These are phyloP conservation scores for Schizochytrium sp. DNA, from an alignment of 108 stramenopile genomes.

Conservation along the genomic window DNA sequence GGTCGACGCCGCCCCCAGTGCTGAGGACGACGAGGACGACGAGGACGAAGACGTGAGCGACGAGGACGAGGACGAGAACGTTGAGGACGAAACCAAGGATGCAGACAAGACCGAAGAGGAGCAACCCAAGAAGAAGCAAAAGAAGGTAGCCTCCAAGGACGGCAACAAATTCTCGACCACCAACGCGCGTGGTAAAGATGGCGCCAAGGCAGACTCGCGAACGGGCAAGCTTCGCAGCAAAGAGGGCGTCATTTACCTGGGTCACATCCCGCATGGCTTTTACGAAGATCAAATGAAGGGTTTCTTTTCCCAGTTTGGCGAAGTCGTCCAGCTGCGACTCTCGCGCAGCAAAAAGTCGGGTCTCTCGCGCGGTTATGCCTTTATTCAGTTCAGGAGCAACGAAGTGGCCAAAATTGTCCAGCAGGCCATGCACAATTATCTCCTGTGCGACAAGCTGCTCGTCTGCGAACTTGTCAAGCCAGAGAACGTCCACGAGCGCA, in stretches of 20 bases:
- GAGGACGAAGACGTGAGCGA: background rate
- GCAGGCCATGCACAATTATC: conserved; percentile 88
- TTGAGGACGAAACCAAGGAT: background rate
- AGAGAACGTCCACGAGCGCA: conserved; percentile 23
- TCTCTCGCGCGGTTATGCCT: conserved; percentile 78
- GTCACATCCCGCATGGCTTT: conserved; percentile 84
- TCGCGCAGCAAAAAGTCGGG: conserved; percentile 75
- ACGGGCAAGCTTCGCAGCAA: background rate
- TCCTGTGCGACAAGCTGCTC: conserved; percentile 72
- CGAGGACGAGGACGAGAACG: background rate
- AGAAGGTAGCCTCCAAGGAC: background rate
- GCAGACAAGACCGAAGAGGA: background rate
- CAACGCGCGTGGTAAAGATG: too few relatives aligned
- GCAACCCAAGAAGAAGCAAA: background rate
- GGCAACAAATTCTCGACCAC: background rate
- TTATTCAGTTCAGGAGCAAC: conserved; percentile 71
- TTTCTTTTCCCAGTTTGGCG: conserved; percentile 90
- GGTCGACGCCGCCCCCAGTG: background rate
- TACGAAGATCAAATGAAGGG: conserved; percentile 75
- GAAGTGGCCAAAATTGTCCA: conserved; percentile 83
- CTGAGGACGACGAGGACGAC: background rate
- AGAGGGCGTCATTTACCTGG: conserved; percentile 76
- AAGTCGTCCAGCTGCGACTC: conserved; percentile 63
- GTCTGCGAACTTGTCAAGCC: conserved; percentile 73
- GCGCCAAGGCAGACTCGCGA: background rate